phyloP scores from a whole-genome alignment of 2,329 filamentous ascomycete species.

The Aspergillus luchuensis region DNA sequence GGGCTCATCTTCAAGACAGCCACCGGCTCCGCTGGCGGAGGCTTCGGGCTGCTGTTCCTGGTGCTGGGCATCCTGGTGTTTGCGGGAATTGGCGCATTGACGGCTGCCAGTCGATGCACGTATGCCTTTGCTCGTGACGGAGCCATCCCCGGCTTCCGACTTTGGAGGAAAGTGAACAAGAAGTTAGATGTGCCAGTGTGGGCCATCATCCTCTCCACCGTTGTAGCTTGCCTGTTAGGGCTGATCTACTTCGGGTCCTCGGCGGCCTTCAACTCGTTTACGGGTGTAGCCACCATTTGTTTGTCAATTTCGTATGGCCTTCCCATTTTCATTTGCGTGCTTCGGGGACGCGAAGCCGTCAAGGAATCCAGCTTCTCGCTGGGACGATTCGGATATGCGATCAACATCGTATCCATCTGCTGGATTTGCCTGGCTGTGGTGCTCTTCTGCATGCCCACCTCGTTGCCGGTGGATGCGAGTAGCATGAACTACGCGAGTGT shows the following conservation, averaged over 20 bases:
- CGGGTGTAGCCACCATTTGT: constrained; percentile 77
- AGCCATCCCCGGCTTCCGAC: constrained; percentile 68
- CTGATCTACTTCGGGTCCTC: constrained; percentile 78
- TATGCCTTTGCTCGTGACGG: constrained; percentile 76
- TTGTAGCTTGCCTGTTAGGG: constrained; percentile 70
- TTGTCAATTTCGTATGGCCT: constrained; percentile 74
- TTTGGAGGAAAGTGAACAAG: constrained; percentile 68
- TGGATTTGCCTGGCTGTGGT: constrained; percentile 73
- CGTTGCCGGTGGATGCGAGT: constrained; percentile 57
- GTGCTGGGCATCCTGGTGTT: constrained; percentile 77
- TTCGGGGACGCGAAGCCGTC: constrained; percentile 68
- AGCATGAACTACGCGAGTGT: constrained; percentile 69
- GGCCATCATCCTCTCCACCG: constrained; percentile 68
- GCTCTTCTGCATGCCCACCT: constrained; percentile 74
- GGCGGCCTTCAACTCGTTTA: constrained; percentile 78
- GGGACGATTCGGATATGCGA: constrained; percentile 66
- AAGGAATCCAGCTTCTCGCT: constrained; percentile 67
- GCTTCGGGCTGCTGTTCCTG: constrained; percentile 74
- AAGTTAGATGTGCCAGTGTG: constrained; percentile 69
- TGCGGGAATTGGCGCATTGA: constrained; percentile 73
- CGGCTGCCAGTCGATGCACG: constrained; percentile 72
- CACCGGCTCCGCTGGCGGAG: constrained; percentile 71
- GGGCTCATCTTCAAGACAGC: constrained; percentile 74
- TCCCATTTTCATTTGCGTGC: constrained; percentile 70
- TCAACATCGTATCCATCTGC: constrained; percentile 67